Evolutionary conservation across 2,329 filamentous ascomycete genomes (phyloP), one percentile per base, ranked within the genome.

Genomic region (Arthroderma sp.): DNA sequence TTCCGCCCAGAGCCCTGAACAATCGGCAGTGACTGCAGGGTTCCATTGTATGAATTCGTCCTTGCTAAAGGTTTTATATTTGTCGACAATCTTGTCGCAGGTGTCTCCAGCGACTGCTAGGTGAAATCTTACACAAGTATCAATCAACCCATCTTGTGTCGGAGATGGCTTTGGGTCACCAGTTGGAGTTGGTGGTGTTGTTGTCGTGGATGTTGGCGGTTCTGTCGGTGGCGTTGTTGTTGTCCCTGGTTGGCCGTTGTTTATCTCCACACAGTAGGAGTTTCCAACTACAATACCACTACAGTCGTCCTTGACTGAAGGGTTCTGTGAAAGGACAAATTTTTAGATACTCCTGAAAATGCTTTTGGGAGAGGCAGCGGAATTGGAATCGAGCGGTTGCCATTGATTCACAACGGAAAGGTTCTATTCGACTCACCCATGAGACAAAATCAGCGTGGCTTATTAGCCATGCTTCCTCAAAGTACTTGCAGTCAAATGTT

Each of bases 21-120:
- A 59, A 29, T 47, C 44, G 3, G 34, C 31, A 4, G 49, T 50
- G 2, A 57, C 48, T 1, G 48, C 49, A 1, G 55, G 52, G 50
- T 56, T 58, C 55, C 54, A 58, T 5, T 37, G 33, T 4, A 47
- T 31, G 38, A 58, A 57, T 3, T 54, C 9, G 1, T 36, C 33
- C 9, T 47, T 10, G 4, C 33, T 43, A 5, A 43, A 4, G 34
- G 42, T 34, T 8, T 15, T 31, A 36, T 33, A 27, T 27, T 22
- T 10, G 28, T n/a, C 11, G 30, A 42, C 10, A 36, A 42, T 36
- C 22, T 31, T 42, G 4, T 22, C 15, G 27, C 31, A 42, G 5
- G 40, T 42, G 27, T 42, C 40, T 5, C 40, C 40, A n/a, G 27
- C 36, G 9, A 36, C 31, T 3, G 31, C 40, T 10, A 5, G 30